Base-by-base conservation (phyloP, 106 monocot genomes). In the Chionographis japonica region DNA sequence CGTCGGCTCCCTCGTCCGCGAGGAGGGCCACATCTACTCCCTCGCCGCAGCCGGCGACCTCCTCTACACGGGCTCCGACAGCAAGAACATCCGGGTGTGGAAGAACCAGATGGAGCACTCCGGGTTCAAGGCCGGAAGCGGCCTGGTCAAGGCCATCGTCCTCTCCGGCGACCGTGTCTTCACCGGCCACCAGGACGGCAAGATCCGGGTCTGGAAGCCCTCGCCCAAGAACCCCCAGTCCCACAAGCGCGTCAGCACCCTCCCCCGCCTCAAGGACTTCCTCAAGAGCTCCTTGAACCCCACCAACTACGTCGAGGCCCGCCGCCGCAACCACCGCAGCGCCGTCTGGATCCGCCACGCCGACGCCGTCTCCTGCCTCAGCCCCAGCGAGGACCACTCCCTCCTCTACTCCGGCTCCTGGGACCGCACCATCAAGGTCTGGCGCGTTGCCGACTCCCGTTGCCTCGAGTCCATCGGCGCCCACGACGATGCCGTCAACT, bases 21-120 rank as follows among this genome's bases (percentile, higher is more conserved):
- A 84, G 71, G 81, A 81, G 52, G 92, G 92, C n/a, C 88, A 86
- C 78, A 79, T 91, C 38, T 82, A 82, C 71, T 87, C 91, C 35
- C 83, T 91, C 8, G 84, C 84, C 37, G 70, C 84, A 9, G 20
- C 49, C 2, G 56, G 72, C 7, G 82, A 72, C 40, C 76, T 87
- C 6, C 82, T 91, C 50, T 91, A 84, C 79, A 87, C 91, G 4
- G 91, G 87, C 37, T 91, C 87, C 3, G 84, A 91, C 58, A 84
- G 84, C 72, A 87, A 85, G 70, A 81, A 84, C 84, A 84, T 91
- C 27, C 62, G 85, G 0, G 85, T 84, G 3, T 91, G 91, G 87
- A 81, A 65, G 65, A 70, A 77, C 37, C 76, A 69, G 51, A 54
- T 72, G 56, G 81, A 81, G 27, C 80, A 50, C 69, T 69, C 74